These are phyloP conservation scores for Monilinia polystroma DNA, from an alignment of 2,329 filamentous ascomycete species.

Conservation along the genomic window DNA sequence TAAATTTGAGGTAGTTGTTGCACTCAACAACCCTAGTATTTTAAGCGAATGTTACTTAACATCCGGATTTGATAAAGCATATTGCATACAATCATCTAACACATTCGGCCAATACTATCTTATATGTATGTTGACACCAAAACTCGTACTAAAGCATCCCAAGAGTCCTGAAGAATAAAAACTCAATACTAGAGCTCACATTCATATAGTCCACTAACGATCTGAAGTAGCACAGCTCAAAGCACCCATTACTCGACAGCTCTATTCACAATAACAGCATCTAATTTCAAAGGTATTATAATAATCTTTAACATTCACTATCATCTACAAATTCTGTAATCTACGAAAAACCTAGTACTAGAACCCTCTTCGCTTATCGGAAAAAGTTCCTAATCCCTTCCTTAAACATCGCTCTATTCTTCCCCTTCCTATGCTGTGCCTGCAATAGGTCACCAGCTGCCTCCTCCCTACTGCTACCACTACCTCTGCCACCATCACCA, in stretches of 20 bases:
- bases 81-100: too few species aligned
- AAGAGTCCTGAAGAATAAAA: not conserved
- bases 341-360: not conserved
- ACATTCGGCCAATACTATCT: too few species aligned
- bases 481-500: conserved; percentile 20
- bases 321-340: not conserved
- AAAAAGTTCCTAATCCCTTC: conserved; percentile 38
- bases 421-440: conserved; percentile 27
- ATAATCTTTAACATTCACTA: not conserved
- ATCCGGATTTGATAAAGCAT: too few species aligned
- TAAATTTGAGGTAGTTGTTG: too few species aligned
- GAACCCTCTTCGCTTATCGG: conserved; percentile 29
- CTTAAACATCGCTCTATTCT: conserved; percentile 31
- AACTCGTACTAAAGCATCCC: not conserved
- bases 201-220: not conserved
- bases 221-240: not conserved
- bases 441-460: conserved; percentile 23
- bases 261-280: not conserved
- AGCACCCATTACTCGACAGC: too few species aligned
- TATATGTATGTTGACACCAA: not conserved
- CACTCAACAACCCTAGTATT: too few species aligned
- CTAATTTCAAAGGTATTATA: not conserved
- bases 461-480: conserved; percentile 18
- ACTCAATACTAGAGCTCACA: not conserved
- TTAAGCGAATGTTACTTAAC: too few species aligned